Evolutionary conservation across 441 rosid genomes (phyloP), one percentile per base, ranked within the genome.

Genomic region (Pelargonium fulgidum): DNA sequence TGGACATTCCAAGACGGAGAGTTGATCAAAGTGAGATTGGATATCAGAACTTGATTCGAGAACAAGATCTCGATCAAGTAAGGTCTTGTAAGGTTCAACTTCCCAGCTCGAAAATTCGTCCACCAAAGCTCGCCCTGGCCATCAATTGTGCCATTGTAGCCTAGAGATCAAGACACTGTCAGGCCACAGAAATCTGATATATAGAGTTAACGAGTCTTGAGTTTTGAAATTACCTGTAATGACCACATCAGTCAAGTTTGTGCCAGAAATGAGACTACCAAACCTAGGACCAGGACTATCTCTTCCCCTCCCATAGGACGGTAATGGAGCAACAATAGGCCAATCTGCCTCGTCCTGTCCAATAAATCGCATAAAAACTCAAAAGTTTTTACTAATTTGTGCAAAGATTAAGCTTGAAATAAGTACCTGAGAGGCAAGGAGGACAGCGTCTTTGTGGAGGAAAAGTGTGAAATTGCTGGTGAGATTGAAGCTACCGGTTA

Each of bases 1-100:
- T 92, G 97, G 24, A 90, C 83, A 58, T 83, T 75, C 97, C 98
- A 90, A n/a, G 91, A 85, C 0, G 98, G 97, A 1, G 98, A 90
- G 72, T 92, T 78, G 16, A 85, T 19, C 75, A 93, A 70, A 7
- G 91, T 87, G 24, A 93, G 76, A 72, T 84, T 83, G 0, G 96
- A 86, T 59, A 93, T 93, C 75, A 82, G 96, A 65, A 93, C 70
- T 0, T 75, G 13, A 20, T 69, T 62, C 0, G 97, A 89, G 82
- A 67, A 83, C 96, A 90, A 80, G 73, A 92, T 68, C 77, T 92
- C 98, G 41, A 92, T 84, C 75, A 92, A 66, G 71, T 90, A 90
- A 2, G 96, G 96, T 64, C 98, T 82, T 4, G 96, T 90, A 66
- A 62, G 11, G 0, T 81, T 81, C 68, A 92, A 64, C 64, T 87